Base-by-base conservation (phyloP, 2,329 filamentous ascomycete genomes). In the Beauveria caledonica region DNA sequence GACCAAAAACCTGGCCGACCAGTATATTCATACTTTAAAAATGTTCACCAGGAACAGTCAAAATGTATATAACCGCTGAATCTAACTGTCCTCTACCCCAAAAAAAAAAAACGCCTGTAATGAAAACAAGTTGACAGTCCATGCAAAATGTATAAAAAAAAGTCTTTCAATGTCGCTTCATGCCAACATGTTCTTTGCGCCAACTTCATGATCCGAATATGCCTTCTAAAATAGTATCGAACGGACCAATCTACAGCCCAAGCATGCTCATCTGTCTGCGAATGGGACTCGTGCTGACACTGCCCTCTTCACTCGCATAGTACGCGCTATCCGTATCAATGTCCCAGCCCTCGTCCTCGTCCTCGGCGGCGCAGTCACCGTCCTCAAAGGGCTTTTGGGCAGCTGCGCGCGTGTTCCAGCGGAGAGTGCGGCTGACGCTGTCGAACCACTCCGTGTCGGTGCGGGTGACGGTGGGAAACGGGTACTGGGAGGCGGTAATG, bases 381-480 rank as follows among this genome's bases (percentile, higher is more conserved):
- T 78, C 73, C 60, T 88, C 87, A 79, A 95, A 99, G 3, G 86
- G 90, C 74, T 97, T 97, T 74, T 99, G 94, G 59, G 88, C 87
- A 5, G 93, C 92, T 5, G 92, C 92, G 50, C 94, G 84, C 27
- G 89, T 93, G 75, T 99, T 99, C 94, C 94, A 99, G 64, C 92
- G 84, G 62, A 99, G 80, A 3, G 93, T 96, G 63, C 93, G 85
- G 58, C 90, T 91, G 53, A 99, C 91, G 69, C 90, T 95, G 73
- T 97, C 90, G 71, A 99, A 97, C 94, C 94, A 99, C 73, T 99
- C 94, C 1, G 88, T 89, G 63, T 87, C 87, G 64, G 88, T 90
- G 64, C 91, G 89, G 61, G 95, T 90, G 48, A 99, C 93, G 1
- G 94, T 97, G 3, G 94, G 94, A 77, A 99, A 97, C 0, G 94